These are phyloP conservation scores for Medicago lupulina DNA, from an alignment of 306 rosid species.

Conservation along the genomic window DNA sequence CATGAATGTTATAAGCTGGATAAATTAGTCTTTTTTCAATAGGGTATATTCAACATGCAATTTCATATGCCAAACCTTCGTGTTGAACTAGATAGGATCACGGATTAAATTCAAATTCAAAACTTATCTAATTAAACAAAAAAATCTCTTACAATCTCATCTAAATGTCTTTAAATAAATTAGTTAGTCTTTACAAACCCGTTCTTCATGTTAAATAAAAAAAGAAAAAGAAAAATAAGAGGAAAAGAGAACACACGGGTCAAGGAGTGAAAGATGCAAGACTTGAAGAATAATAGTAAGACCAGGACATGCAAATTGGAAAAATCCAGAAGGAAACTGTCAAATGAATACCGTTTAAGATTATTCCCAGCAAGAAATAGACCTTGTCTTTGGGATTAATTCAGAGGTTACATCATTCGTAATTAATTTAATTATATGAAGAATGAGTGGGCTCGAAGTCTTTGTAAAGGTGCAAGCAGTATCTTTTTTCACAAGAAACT, in stretches of 20 bases:
- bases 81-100: too few species aligned
- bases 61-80: too few species aligned
- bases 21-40: too few species aligned
- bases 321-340: constrained; percentile 38
- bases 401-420: constrained; percentile 30
- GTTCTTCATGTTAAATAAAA: too few species aligned
- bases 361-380: neutral
- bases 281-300: neutral
- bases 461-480: neutral
- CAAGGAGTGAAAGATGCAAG: neutral
- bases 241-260: neutral
- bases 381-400: neutral
- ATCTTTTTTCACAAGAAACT: neutral
- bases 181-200: too few species aligned
- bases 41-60: too few species aligned
- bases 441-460: neutral
- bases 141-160: too few species aligned
- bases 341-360: constrained; percentile 10
- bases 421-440: neutral
- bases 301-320: neutral
- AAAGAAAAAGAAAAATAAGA: too few species aligned
- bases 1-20: too few species aligned
- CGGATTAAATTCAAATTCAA: too few species aligned
- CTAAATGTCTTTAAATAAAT: too few species aligned
- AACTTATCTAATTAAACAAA: too few species aligned